Conservation (phyloP, 192 early-diverging fungal genomes). For the Coemansia umbellata region DNA sequence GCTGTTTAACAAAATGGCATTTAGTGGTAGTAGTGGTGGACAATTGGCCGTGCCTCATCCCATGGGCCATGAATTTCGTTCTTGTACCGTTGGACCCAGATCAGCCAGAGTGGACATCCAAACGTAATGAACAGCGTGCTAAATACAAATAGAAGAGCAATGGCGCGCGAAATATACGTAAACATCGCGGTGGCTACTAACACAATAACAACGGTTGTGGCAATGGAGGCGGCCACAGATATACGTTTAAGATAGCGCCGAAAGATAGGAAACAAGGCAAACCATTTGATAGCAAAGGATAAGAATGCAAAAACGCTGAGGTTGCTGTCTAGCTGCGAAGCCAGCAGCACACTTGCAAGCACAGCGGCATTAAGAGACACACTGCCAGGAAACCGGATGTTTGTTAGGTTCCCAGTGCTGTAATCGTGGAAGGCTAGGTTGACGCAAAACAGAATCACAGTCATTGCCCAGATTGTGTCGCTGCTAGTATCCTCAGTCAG, state of each 20-base stretch:
- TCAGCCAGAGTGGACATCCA: slow-evolving; percentile 87
- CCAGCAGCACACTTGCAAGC: slow-evolving; percentile 88
- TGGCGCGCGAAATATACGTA: slow-evolving; percentile 62
- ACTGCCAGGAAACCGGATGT: slow-evolving; percentile 79
- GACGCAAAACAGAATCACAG: slow-evolving; percentile 73
- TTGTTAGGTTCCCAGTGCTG: slow-evolving; percentile 37
- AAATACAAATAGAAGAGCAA: slow-evolving; percentile 65
- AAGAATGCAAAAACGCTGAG: slow-evolving; percentile 85
- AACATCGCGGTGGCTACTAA: slow-evolving; percentile 61
- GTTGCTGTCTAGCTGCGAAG: slow-evolving; percentile 79
- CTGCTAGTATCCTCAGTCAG: slow-evolving; percentile 84
- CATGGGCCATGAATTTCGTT: slow-evolving; percentile 97
- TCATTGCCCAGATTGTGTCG: slow-evolving; percentile 94
- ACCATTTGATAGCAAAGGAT: slow-evolving; percentile 84
- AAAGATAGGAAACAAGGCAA: slow-evolving; percentile 93
- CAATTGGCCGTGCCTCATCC: slow-evolving; percentile 86
- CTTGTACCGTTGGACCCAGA: slow-evolving; percentile 93
- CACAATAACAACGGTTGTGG: slow-evolving; percentile 58
- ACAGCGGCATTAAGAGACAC: slow-evolving; percentile 97
- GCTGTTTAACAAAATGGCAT: too few relatives aligned
- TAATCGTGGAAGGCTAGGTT: slow-evolving; percentile 94
- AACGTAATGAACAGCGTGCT: slow-evolving; percentile 77
- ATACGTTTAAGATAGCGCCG: slow-evolving; percentile 71
- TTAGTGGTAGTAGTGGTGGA: slow-evolving; percentile 54
- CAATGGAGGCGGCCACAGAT: slow-evolving; percentile 50